A percentile compares a stretch with the other conserved stretches of the same genome.
Evolutionary conservation across 176 grass and related monocot species (phyloP).

Genomic region (Phyllostachys edulis): DNA sequence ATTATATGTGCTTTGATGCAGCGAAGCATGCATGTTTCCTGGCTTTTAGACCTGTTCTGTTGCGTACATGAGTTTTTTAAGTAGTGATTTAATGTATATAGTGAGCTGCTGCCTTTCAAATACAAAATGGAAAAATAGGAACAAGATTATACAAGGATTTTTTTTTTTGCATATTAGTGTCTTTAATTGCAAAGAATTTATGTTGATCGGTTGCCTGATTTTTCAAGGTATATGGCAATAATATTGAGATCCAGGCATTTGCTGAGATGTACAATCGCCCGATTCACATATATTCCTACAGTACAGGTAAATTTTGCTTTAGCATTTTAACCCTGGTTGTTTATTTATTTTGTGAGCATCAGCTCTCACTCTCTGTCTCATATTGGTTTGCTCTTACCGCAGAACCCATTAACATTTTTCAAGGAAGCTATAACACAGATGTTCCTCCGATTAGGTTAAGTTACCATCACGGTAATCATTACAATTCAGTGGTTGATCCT

Average conservation of each 20-base stretch:
- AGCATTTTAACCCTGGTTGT: constrained; percentile 13
- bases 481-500: constrained; percentile 97
- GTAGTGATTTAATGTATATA: neutral
- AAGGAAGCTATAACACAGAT: constrained; percentile 93
- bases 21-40: neutral
- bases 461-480: constrained; percentile 99
- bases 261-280: constrained; percentile 99
- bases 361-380: neutral
- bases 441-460: constrained; percentile 89
- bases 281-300: constrained; percentile 96
- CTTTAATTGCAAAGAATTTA: constrained; percentile 2
- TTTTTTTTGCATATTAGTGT: neutral
- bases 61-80: neutral
- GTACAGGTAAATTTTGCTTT: constrained; percentile 57
- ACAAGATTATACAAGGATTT: neutral
- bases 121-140: neutral
- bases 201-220: constrained; percentile 23
- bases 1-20: neutral
- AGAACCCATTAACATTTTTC: constrained; percentile 99
- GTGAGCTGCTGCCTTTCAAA: neutral
- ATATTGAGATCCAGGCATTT: constrained; percentile 97
- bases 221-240: constrained; percentile 95
- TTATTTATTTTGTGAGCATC: neutral
- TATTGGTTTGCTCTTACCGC: constrained; percentile 41
- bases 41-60: constrained; percentile 10